These are phyloP conservation scores for Russula virescens DNA, from an alignment of 768 basidiomycete genomes.

Conservation along the genomic window DNA sequence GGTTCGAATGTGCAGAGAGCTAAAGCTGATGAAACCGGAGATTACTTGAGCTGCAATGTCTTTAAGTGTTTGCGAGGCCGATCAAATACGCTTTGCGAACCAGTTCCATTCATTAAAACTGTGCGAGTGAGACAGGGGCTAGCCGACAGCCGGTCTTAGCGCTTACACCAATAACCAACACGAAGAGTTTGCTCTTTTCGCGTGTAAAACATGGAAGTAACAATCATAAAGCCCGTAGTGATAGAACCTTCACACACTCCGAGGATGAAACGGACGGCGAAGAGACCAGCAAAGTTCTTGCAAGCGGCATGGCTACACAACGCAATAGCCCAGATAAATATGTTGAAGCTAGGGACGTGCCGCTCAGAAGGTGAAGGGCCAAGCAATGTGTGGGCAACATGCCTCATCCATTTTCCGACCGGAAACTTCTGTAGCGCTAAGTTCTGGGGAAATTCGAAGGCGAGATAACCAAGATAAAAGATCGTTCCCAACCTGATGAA, in stretches of 20 bases:
- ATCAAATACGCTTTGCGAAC: slow-evolving; percentile 30
- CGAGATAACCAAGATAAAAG: slow-evolving; percentile 65
- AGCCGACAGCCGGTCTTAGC: neutral
- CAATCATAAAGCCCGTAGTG: slow-evolving; percentile 73
- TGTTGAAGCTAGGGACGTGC: slow-evolving; percentile 45
- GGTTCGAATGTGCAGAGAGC: slow-evolving; percentile 55
- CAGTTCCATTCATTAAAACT: slow-evolving; percentile 75
- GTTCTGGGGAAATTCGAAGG: slow-evolving; percentile 73
- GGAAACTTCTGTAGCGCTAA: slow-evolving; percentile 66
- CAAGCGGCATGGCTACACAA: slow-evolving; percentile 63
- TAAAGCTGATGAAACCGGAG: slow-evolving; percentile 63
- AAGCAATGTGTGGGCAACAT: slow-evolving; percentile 10
- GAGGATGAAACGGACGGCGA: slow-evolving; percentile 56
- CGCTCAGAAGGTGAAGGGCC: neutral
- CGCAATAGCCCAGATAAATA: slow-evolving; percentile 61
- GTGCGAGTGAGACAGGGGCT: neutral
- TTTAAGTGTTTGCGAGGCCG: neutral
- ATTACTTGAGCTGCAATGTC: slow-evolving; percentile 55
- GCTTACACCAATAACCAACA: slow-evolving; percentile 74
- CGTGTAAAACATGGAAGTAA: slow-evolving; percentile 75
- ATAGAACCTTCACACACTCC: slow-evolving; percentile 69
- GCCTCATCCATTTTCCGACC: slow-evolving; percentile 81
- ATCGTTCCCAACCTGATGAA: slow-evolving; percentile 61
- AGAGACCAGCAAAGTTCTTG: slow-evolving; percentile 59
- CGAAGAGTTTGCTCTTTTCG: slow-evolving; percentile 61